Base-by-base conservation (phyloP, 768 basidiomycete genomes). In the Leccinum broughii region DNA sequence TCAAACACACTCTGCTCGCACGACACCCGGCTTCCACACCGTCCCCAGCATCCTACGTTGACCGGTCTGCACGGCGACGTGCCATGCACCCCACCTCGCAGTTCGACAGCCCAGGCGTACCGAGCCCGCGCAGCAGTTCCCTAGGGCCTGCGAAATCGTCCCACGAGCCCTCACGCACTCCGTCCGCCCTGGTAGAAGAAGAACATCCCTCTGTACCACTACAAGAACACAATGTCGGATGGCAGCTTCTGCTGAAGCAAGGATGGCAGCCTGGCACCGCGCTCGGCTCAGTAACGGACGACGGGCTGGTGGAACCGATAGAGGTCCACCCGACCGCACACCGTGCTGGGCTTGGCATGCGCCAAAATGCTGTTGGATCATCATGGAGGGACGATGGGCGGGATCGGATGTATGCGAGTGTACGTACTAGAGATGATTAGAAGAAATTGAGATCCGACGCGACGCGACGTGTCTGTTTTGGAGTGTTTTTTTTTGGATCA, bases 31-130 rank as follows among this genome's bases (percentile, higher is more conserved):
- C 59, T 11, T 44, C 65, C 30, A 64, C 64, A 41, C 62, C 55
- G 39, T 65, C 67, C 22, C 6, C 66, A 8, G 14, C 39, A 34
- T 62, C 66, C 54, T 90, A 91, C 68, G 70, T 85, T 22, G 89
- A 91, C 70, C 85, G 90, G 55, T 89, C 89, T 54, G 88, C 88
- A 35, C 85, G 83, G 35, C 82, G 90, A 56, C 83, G 90, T 35
- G 81, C 84, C 17, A 73, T 90, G 52, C 77, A 83, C 64, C 80
- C 85, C 15, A 65, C 78, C 22, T 80, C 84, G 17, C 76, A 77
- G 24, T 72, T 78, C n/a, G 85, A 83, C 62, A 77, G 81, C 26
- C 84, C 85, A 22, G 85, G 85, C 39, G 73, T 82, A 13, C 66
- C 74, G 51, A 66, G 61, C 24, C 54, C 68, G 17, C 64, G 64